phyloP scores from a whole-genome alignment of 371 early-diverging fungal species.

The Mortierella sp. region DNA sequence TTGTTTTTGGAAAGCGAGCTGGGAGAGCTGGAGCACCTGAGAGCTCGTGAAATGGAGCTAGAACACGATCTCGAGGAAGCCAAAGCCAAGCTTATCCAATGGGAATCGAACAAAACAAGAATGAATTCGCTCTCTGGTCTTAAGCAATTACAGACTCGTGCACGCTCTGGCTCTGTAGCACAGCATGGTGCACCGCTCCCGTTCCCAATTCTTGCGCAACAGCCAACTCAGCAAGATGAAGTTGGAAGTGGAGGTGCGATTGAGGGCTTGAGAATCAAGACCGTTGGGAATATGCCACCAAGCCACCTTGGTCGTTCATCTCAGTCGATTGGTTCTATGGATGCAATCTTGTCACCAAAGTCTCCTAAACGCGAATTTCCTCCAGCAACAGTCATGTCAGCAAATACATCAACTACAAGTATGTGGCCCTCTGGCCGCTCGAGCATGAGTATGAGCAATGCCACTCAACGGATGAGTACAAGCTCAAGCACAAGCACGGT shows the following conservation, averaged over 20 bases:
- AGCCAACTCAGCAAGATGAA: constrained; percentile 8
- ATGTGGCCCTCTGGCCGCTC: constrained; percentile 47
- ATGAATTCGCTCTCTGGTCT: constrained; percentile 45
- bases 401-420: constrained; percentile 12
- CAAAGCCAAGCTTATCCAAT: constrained; percentile 35
- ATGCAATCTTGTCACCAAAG: constrained; percentile 20
- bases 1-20: constrained; percentile 48
- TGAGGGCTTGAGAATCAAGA: constrained; percentile 17
- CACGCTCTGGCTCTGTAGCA: constrained; percentile 42
- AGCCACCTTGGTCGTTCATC: constrained; percentile 19
- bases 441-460: constrained; percentile 34
- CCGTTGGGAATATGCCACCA: not conserved
- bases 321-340: constrained; percentile 9
- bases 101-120: constrained; percentile 39
- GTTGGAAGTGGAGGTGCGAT: constrained; percentile 20
- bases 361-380: constrained; percentile 34
- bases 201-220: not conserved
- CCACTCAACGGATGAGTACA: constrained; percentile 43
- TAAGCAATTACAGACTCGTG: constrained; percentile 20
- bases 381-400: constrained; percentile 5
- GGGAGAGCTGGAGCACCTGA: constrained; percentile 49
- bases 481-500: constrained; percentile 26
- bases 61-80: constrained; percentile 38
- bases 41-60: constrained; percentile 52
- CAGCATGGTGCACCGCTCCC: constrained; percentile 20